Evolutionary conservation across 202 grass and related monocot species (phyloP).

Genomic region (Panicum hallii): DNA sequence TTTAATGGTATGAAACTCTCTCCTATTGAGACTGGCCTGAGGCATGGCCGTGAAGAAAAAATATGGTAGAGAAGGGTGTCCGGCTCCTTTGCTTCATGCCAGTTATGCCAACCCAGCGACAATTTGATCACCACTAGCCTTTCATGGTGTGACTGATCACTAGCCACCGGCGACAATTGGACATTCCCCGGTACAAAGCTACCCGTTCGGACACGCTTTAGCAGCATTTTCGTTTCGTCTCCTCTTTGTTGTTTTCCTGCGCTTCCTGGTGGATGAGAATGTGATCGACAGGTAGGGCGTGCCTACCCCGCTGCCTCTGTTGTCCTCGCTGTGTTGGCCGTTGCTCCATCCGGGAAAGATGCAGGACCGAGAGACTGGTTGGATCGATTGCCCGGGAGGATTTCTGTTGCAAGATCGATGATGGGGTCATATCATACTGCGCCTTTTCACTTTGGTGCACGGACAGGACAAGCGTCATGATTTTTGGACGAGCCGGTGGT

Average conservation of each 20-base stretch:
- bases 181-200: background rate
- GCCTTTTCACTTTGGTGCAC: background rate
- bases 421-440: no score
- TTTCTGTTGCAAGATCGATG: background rate
- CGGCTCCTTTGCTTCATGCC: no score
- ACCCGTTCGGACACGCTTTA: background rate
- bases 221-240: background rate
- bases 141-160: no score
- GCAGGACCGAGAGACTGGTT: background rate
- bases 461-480: background rate
- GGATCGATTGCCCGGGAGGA: background rate
- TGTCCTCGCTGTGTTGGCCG: constrained; percentile 21
- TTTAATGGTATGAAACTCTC: no score
- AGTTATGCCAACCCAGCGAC: no score
- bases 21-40: no score
- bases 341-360: constrained; percentile 39
- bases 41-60: no score
- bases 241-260: background rate
- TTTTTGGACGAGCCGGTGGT: background rate
- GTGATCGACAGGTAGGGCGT: background rate
- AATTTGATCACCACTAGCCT: no score
- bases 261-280: constrained; percentile 16
- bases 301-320: background rate
- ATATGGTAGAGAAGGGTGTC: no score
- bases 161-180: no score